Evolutionary conservation across 1,284 basidiomycete genomes (phyloP), one percentile per base, ranked within the genome.

Genomic region (Coniferiporia weirii): DNA sequence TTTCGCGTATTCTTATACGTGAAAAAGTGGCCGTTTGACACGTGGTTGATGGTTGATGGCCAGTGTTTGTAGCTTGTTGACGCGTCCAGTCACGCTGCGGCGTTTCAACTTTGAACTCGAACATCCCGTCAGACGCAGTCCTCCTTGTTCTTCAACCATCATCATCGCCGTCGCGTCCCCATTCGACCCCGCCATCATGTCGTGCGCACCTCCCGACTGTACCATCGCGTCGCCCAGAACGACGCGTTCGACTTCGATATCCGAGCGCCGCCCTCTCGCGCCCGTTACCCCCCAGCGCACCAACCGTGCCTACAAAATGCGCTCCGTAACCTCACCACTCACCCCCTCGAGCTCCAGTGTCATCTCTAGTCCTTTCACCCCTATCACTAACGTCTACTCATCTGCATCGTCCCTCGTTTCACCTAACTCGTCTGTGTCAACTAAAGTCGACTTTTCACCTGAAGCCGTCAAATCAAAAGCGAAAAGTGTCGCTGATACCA

Each of bases 401-500:
- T 62, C 61, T 5, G 40, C 61, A n/a, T 56, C 61, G 2, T 57
- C 57, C 22, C 20, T 62, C 19, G 49, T 45, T 9, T 59, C 61
- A n/a, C 61, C 61, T 6, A 35, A 56, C 43, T 59, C 57, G 34
- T 62, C 61, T 38, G 57, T 56, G 32, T 62, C 61, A 19, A 62
- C 57, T 19, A 59, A 59, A 35, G 53, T 62, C 19, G 57, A 57
- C 5, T 55, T 56, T 20, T 62, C 61, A 22, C 61, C 61, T 8
- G 61, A 59, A 17, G 17, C 50, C 34, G 19, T 52, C 48, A 62
- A 59, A 36, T 35, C 52, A 45, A 59, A 59, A 38, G 32, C 36
- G 65, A 74, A 73, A 62, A 78, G 73, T 64, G 73, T 82, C 32
- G 80, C 81, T n/a, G 82, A 87, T 69, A 76, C 83, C 52, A 78